Evolutionary conservation across 257 asterid genomes (phyloP), one percentile per base, ranked within the genome.

Genomic region (Galeopsis tetrahit): DNA sequence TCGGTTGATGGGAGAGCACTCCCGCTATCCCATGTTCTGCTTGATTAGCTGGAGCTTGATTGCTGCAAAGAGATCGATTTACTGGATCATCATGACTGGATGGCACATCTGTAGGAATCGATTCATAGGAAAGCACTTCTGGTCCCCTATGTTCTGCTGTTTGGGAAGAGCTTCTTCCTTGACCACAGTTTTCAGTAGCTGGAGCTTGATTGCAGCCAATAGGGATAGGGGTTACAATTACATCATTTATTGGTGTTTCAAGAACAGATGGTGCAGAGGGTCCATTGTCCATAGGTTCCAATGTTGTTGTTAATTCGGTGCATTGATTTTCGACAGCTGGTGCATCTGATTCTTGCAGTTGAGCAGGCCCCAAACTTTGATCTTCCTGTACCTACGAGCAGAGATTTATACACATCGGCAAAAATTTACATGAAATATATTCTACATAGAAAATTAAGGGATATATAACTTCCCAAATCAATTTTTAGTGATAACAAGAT

Each of bases 141-240:
- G 58, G 69, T 36, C 63, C 73, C 74, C 68, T 75, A 70, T 78
- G 76, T 73, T 66, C 89, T 36, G 86, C 72, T 64, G 73, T 68
- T 68, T 35, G 87, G 66, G 77, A 64, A 43, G 75, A 49, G 72
- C 44, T 75, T 77, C 67, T 42, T 74, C 75, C 72, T 62, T 65
- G 82, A 77, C 69, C 75, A 36, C 44, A 72, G 42, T 70, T 79
- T 58, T 75, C 83, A 61, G 63, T 46, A 14, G 77, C 67, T 49
- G 78, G 82, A 55, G 39, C 17, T 9, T 66, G 78, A 81, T 72
- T 43, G 75, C 72, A 35, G 64, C 72, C 82, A 63, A n/a, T n/a
- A n/a, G n/a, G n/a, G n/a, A n/a, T n/a, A n/a, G 71, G 66, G 42
- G 66, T 74, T 63, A 66, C 75, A 64, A 64, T 43, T 59, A 71